These are phyloP conservation scores for Anethum foeniculum DNA, from an alignment of 140 eudicot genomes.

Conservation along the genomic window DNA sequence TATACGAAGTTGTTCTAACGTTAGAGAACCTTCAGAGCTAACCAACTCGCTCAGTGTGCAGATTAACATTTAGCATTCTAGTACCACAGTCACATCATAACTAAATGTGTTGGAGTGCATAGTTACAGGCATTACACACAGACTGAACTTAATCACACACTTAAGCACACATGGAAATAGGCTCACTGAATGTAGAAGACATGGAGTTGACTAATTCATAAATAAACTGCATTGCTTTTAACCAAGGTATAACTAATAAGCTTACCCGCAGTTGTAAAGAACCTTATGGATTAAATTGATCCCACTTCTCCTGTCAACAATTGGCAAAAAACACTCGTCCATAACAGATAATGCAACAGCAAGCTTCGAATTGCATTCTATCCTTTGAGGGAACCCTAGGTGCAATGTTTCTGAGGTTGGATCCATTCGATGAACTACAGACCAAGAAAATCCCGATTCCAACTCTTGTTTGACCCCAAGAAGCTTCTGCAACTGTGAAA, in stretches of 20 bases:
- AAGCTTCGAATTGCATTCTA: slow-evolving; percentile 94
- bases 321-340: slow-evolving; percentile 90
- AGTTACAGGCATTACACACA: neutral
- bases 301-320: slow-evolving; percentile 82
- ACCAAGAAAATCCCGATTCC: slow-evolving; percentile 81
- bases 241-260: neutral
- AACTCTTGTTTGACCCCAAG: slow-evolving; percentile 79
- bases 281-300: slow-evolving; percentile 76
- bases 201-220: neutral
- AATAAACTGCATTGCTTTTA: neutral
- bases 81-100: neutral
- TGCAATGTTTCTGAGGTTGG: slow-evolving; percentile 42
- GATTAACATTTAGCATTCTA: neutral
- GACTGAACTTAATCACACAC: neutral
- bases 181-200: neutral
- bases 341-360: slow-evolving; percentile 84
- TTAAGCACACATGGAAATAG: neutral
- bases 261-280: slow-evolving; percentile 89
- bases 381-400: slow-evolving; percentile 52
- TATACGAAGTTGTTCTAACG: neutral
- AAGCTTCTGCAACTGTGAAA: slow-evolving; percentile 61
- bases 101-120: neutral
- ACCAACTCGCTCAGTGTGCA: neutral
- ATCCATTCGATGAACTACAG: slow-evolving; percentile 65
- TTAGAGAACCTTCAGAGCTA: neutral